Evolutionary conservation across 805 yeast species (phyloP).

Genomic region (Spathaspora girioi): DNA sequence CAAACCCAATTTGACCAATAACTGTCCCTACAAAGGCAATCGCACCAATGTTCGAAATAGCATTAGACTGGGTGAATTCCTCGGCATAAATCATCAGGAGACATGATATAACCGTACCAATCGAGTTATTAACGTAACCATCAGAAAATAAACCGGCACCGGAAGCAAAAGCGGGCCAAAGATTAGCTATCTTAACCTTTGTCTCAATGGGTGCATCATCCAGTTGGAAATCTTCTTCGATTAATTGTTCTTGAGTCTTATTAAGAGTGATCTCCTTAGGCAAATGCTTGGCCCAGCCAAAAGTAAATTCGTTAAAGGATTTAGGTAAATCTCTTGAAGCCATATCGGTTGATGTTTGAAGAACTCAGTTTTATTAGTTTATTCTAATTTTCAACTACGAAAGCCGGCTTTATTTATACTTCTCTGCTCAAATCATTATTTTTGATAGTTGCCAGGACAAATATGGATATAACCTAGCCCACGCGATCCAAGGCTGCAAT

Average conservation of each 20-base stretch:
- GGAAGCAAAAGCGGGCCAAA: constrained; percentile 72
- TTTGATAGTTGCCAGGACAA: not conserved
- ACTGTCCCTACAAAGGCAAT: constrained; percentile 93
- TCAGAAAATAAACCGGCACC: constrained; percentile 95
- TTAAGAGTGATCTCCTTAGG: constrained; percentile 41
- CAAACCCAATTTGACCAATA: constrained; percentile 78
- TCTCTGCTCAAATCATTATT: not conserved
- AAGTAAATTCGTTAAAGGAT: constrained; percentile 30
- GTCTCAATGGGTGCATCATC: constrained; percentile 18
- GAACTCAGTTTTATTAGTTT: not conserved
- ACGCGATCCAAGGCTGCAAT: not conserved
- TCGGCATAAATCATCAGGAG: constrained; percentile 61
- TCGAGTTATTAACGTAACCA: constrained; percentile 87
- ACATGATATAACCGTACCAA: constrained; percentile 73
- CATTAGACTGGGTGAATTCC: constrained; percentile 58
- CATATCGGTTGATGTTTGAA: constrained; percentile 11
- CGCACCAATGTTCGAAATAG: constrained; percentile 76
- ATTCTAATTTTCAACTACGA: not conserved
- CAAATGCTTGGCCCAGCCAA: constrained; percentile 42
- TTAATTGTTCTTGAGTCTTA: constrained; percentile 19
- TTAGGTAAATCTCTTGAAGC: constrained; percentile 50
- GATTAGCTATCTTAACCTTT: constrained; percentile 16
- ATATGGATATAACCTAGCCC: not conserved
- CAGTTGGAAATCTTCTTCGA: constrained; percentile 14
- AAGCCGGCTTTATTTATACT: not conserved